These are phyloP conservation scores for Pichia sporocuriosa DNA, from an alignment of 805 yeast species.

Conservation along the genomic window DNA sequence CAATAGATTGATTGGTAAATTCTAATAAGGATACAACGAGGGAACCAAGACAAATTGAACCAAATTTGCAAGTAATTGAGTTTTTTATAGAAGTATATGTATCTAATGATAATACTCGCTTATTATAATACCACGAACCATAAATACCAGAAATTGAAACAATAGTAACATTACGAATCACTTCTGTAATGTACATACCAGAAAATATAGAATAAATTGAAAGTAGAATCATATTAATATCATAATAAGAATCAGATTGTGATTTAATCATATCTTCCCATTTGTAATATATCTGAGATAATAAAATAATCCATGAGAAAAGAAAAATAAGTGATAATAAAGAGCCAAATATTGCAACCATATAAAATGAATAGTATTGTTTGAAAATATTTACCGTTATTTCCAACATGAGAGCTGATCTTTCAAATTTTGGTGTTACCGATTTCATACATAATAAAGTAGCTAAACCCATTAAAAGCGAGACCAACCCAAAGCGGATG, in stretches of 20 bases:
- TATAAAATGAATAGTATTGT: not conserved
- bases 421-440: not conserved
- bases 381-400: not conserved
- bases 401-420: not conserved
- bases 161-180: constrained; percentile 69
- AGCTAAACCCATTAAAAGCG: not conserved
- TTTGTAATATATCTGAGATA: constrained; percentile 74
- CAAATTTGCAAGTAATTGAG: constrained; percentile 73
- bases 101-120: constrained; percentile 25
- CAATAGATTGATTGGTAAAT: not conserved
- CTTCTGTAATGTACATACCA: constrained; percentile 78
- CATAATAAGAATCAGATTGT: constrained; percentile 2
- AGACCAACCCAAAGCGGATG: not conserved
- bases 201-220: constrained; percentile 75
- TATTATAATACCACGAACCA: constrained; percentile 83
- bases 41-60: constrained; percentile 77
- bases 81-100: constrained; percentile 61
- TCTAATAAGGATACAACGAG: constrained; percentile 71
- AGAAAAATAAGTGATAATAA: constrained; percentile 18
- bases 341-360: not conserved
- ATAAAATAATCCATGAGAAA: constrained; percentile 55
- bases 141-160: constrained; percentile 75
- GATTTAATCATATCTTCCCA: constrained; percentile 37
- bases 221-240: constrained; percentile 26
- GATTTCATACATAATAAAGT: not conserved